Base-by-base conservation (phyloP, 2,329 filamentous ascomycete genomes). In the Stemphylium vesicarium region DNA sequence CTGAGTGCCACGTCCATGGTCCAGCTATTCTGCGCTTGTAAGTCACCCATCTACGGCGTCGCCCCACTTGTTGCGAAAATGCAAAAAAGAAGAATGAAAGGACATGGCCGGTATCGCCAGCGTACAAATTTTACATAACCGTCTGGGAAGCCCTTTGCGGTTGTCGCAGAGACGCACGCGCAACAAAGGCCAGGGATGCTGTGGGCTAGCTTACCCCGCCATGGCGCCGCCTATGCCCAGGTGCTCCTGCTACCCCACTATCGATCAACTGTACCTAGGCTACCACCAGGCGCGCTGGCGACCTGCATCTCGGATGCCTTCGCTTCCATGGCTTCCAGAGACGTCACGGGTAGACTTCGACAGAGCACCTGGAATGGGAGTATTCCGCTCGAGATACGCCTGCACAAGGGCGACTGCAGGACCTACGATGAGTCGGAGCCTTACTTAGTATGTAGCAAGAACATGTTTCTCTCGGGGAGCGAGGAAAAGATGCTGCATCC, bases 351-450 rank as follows among this genome's bases (percentile, higher is more conserved):
- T 57, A 67, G 62, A 47, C 69, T 83, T 44, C 81, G 82, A 56
- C 72, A 79, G 66, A 78, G 76, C 59, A 77, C 88, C 61, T 88
- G 85, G 85, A 75, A 80, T 53, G 85, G 85, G 37, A 81, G 79
- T 29, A 76, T 88, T 40, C 84, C 85, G 20, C 74, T 88, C 26
- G 82, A 86, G 65, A 86, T 88, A 54, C 75, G 78, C 4, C 78
- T 88, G 35, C 79, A 85, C 42, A 80, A 82, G 50, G 79, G 80
- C 36, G 86, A 88, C 69, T 87, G 84, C 68, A 80, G 84, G 52
- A 83, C 79, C 2, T 88, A 83, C 68, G 81, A 88, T 64, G 75
- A 84, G 37, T 82, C 82, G 13, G 84, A 87, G 59, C 80, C 85
- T 18, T 88, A 88, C 64, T 69, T 88, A 61, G 84, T 86, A 77